Evolutionary conservation across 352 stramenopile genomes (phyloP).

Genomic region (Pilasporangium apinafurcum): DNA sequence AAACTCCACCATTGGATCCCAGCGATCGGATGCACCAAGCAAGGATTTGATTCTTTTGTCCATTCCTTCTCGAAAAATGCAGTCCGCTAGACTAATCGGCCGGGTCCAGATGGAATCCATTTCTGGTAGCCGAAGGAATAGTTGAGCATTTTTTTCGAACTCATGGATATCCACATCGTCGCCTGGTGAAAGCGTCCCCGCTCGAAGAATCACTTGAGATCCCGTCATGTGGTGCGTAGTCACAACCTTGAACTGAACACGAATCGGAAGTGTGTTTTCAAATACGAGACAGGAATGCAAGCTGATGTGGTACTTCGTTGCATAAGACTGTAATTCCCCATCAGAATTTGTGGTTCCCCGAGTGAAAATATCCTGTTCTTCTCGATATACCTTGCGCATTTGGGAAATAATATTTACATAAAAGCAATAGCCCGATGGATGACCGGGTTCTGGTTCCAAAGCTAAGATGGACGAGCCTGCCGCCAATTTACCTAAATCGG

Average conservation of each 20-base stretch:
- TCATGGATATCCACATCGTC: conserved; percentile 82
- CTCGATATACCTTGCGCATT: conserved; percentile 84
- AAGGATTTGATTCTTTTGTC: conserved; percentile 54
- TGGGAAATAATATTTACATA: conserved; percentile 79
- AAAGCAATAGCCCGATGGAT: conserved; percentile 68
- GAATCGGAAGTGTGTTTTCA: conserved; percentile 83
- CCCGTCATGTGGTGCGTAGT: conserved; percentile 12
- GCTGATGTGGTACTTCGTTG: conserved; percentile 84
- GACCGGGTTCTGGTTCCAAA: conserved; percentile 53
- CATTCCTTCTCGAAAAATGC: conserved; percentile 79
- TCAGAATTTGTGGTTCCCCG: conserved; percentile 43
- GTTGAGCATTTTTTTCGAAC: conserved; percentile 68
- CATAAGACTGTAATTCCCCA: conserved; percentile 65
- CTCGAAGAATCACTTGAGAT: conserved; percentile 30
- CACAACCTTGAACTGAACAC: conserved; percentile 79
- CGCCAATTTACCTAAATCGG: conserved; percentile 52
- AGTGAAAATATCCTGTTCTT: conserved; percentile 74
- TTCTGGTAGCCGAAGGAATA: conserved; percentile 70
- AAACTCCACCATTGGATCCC: conserved; percentile 74
- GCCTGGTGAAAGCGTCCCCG: conserved; percentile 70
- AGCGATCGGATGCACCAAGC: conserved; percentile 39
- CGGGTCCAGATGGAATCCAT: conserved; percentile 85
- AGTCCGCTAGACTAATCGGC: conserved; percentile 64
- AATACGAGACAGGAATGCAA: conserved; percentile 81
- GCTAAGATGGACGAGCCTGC: conserved; percentile 64